These are phyloP conservation scores for Lodderomyces pseudojiufengensis DNA, from an alignment of 1,139 yeast species.

Conservation along the genomic window DNA sequence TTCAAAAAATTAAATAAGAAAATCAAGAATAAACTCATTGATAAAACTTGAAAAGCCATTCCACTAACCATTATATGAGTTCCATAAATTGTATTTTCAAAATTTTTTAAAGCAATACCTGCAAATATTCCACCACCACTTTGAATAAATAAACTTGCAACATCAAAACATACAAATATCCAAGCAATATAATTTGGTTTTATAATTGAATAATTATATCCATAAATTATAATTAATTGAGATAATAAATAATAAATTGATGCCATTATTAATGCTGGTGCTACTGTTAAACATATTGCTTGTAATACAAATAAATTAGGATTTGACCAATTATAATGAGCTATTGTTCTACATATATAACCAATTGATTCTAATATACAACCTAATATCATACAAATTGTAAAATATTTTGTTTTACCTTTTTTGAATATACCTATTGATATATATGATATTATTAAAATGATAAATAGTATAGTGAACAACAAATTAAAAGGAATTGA, in stretches of 20 bases:
- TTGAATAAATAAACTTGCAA: constrained; percentile 30
- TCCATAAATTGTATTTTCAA: constrained; percentile 20
- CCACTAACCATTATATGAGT: constrained; percentile 38
- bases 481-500: constrained; percentile 23
- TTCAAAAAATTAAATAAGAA: constrained; percentile 27
- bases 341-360: constrained; percentile 55
- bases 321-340: constrained; percentile 33
- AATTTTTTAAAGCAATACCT: constrained; percentile 19
- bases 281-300: constrained; percentile 32
- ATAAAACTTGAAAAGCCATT: constrained; percentile 34
- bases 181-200: constrained; percentile 35
- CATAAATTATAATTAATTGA: constrained; percentile 30
- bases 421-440: constrained; percentile 17
- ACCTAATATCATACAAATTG: constrained; percentile 58
- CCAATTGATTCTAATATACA: constrained; percentile 65
- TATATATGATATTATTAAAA: constrained; percentile 21
- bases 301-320: constrained; percentile 27
- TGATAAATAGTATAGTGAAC: constrained; percentile 20
- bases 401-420: constrained; percentile 70
- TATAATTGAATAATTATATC: constrained; percentile 23
- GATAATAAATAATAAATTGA: constrained; percentile 36
- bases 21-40: constrained; percentile 32
- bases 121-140: constrained; percentile 39
- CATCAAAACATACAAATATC: constrained; percentile 34
- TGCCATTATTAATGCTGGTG: constrained; percentile 42